phyloP scores from a whole-genome alignment of 257 asterid species.

The Gentiana dahurica region DNA sequence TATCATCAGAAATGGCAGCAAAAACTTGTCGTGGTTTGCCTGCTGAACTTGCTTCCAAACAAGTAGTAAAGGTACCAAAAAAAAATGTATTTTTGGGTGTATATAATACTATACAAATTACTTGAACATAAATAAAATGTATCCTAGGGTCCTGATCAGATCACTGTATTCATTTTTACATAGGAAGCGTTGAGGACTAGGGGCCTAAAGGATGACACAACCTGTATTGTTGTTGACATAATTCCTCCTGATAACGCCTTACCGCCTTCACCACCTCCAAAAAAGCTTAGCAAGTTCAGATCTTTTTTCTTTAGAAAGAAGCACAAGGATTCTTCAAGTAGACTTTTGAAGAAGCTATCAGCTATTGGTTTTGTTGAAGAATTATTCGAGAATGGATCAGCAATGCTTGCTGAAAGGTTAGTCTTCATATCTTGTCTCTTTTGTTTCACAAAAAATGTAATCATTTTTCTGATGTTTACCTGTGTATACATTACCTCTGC shows the following conservation, averaged over 20 bases:
- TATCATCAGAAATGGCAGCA: constrained; percentile 67
- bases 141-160: constrained; percentile 3
- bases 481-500: neutral
- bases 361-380: constrained; percentile 69
- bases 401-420: constrained; percentile 61
- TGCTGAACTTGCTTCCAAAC: constrained; percentile 68
- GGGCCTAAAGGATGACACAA: constrained; percentile 80
- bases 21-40: constrained; percentile 68
- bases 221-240: constrained; percentile 72
- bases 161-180: constrained; percentile 6
- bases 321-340: constrained; percentile 22
- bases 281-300: constrained; percentile 36
- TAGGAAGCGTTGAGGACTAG: constrained; percentile 69
- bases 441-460: too few relatives aligned
- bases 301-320: constrained; percentile 34
- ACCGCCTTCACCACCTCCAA: constrained; percentile 31
- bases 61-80: constrained; percentile 54
- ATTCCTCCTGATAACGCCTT: constrained; percentile 37
- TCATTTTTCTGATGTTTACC: too few relatives aligned
- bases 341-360: constrained; percentile 33
- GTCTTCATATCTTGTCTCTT: constrained; percentile 2
- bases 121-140: too few relatives aligned
- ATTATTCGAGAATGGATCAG: constrained; percentile 80
- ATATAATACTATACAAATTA: too few relatives aligned
- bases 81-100: too few relatives aligned